Evolutionary conservation across 352 stramenopile genomes (phyloP), one percentile per base, ranked within the genome.

Genomic region (Aphanomyces cochlioides): DNA sequence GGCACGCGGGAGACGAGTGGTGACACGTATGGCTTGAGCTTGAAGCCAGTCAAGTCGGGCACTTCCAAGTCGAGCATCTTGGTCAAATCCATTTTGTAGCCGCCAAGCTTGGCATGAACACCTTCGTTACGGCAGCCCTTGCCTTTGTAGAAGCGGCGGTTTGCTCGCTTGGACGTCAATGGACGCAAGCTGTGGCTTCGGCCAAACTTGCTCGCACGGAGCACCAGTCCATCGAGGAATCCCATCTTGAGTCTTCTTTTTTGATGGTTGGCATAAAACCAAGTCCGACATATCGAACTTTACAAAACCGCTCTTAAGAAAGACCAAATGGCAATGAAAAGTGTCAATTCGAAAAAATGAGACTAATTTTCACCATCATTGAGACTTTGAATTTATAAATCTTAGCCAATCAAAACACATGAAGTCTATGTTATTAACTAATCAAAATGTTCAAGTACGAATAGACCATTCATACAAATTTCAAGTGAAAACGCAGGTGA

Each of bases 141-240:
- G 39, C 93, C 93, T 78, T 98, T 98, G 85, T 98, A 98, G 80
- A 96, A 98, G 69, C 93, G 92, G 78, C 95, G 95, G 73, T 96
- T 93, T 38, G 89, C 93, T 53, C 90, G 88, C 82, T 98, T 98
- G 67, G 89, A 96, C 38, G 87, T 97, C 37, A 98, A 84, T 38
- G 92, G 91, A 39, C 84, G 87, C 57, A 95, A 78, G 69, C 84
- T 89, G 81, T 93, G 85, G 73, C 83, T 90, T 68, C 78, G 76
- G 34, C 87, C 85, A 73, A 95, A 95, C 77, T 95, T 95, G 84
- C 85, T 93, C 75, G 82, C 81, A 67, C 87, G 87, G 72, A 78
- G 84, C 72, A 92, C 78, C 58, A 93, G 72, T 77, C 81, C 84
- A 68, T 93, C 85, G 54, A 93, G 75, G 67, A 93, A 83, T 13